Base-by-base conservation (phyloP, 495 filamentous ascomycete species). In the Talaromyces liani region DNA sequence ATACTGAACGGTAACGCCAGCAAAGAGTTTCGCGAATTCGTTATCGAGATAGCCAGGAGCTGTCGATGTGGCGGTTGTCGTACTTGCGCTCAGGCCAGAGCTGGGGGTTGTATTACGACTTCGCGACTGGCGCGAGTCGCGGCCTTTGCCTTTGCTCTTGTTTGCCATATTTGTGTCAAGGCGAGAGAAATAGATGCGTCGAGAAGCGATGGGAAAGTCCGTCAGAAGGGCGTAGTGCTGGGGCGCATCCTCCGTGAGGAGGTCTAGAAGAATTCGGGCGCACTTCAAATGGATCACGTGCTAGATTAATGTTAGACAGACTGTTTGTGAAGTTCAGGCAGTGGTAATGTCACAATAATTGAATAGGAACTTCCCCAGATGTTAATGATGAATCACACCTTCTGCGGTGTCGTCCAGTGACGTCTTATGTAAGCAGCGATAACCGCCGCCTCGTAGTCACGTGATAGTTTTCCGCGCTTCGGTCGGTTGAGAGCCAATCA, bases 41-140 rank as follows among this genome's bases (percentile, higher is more conserved):
- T 86, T 88, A 58, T 88, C 84, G 65, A 86, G 71, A 63, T 82
- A 82, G 63, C 72, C 81, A 33, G 80, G 76, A 24, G 87, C 80
- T 60, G 82, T 72, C 24, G 83, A 79, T 12, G 79, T 77, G 60
- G 83, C 74, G 33, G 74, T 77, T 64, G 80, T 72, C 8, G 74
- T 70, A 53, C 71, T 78, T 47, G 80, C 78, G 66, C 80, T 84
- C 65, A 79, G 72, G 20, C 70, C 75, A 45, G 88, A 89, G 65
- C 79, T 87, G 41, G 91, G 91, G 3, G 91, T 96, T 10, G 91
- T 92, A 74, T 94, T 93, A 68, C 91, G 88, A 70, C 90, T 93
- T 62, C 88, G 87, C 68, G 90, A 90, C 64, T 85, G 87, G 63
- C 91, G 87, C 56, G 79, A 83, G 67, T 87, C 87, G 63, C 86